Evolutionary conservation across 106 monocot genomes (phyloP).

Genomic region (Iris macrosiphon): DNA sequence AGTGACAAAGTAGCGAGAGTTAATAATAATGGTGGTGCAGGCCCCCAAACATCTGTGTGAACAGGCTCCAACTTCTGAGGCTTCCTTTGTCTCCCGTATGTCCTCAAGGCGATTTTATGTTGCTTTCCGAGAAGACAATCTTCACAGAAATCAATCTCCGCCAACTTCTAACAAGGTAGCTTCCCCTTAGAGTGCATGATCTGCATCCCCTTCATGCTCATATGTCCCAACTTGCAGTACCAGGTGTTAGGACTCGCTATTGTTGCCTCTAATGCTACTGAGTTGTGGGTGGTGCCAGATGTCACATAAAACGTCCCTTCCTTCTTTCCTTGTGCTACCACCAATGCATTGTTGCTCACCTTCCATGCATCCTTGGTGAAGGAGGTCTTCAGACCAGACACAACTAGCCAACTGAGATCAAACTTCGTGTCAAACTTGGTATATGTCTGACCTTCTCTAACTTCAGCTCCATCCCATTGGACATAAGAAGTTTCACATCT

Average conservation of each 20-base stretch:
- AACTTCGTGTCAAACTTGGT: neutral
- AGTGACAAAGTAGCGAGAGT: neutral
- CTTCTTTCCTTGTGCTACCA: neutral
- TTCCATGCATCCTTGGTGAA: neutral
- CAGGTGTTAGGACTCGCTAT: neutral
- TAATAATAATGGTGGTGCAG: neutral
- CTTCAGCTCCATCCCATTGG: neutral
- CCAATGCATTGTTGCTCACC: neutral
- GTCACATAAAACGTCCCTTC: neutral
- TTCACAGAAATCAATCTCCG: neutral
- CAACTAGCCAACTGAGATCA: neutral
- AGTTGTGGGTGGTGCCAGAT: neutral
- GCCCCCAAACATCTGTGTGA: conserved; percentile 1
- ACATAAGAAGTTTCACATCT: neutral
- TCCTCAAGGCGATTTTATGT: neutral
- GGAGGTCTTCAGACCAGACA: neutral
- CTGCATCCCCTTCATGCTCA: neutral
- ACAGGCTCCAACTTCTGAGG: neutral
- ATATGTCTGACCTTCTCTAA: neutral
- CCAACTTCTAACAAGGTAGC: neutral
- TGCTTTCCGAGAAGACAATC: neutral
- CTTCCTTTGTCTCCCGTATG: neutral
- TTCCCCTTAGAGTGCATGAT: neutral
- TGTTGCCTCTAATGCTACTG: neutral
- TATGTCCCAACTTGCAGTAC: neutral